Conservation (phyloP, 140 eudicot genomes). For the Erigeron philadelphicus region DNA sequence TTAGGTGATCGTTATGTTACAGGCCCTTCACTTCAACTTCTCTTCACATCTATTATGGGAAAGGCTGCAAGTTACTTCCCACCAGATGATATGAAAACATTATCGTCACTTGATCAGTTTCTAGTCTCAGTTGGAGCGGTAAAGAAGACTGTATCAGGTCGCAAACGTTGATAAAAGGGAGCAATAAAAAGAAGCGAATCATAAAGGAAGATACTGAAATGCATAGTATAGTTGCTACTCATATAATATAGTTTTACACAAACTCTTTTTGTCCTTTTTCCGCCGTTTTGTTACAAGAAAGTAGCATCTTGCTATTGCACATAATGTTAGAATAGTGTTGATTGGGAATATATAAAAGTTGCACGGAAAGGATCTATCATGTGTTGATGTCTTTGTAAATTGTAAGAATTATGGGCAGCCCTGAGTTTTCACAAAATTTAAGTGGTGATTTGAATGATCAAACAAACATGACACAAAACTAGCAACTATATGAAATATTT, state of each 20-base stretch:
- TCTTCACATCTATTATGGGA: slow-evolving; percentile 80
- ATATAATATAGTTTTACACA: slow-evolving; percentile 23
- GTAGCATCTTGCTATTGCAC: slow-evolving; percentile 24
- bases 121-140: slow-evolving; percentile 96
- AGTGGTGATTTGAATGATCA: no score
- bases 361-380: no score
- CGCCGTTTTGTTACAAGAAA: slow-evolving; percentile 2
- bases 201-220: slow-evolving; percentile 19
- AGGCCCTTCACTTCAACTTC: slow-evolving; percentile 75
- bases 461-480: no score
- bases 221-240: slow-evolving; percentile 27
- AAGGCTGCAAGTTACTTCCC: slow-evolving; percentile 94
- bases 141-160: slow-evolving; percentile 92
- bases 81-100: slow-evolving; percentile 97
- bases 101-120: slow-evolving; percentile 92
- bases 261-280: slow-evolving; percentile 8
- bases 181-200: slow-evolving; percentile 9
- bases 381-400: no score
- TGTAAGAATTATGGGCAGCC: no score
- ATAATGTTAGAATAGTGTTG: slow-evolving; percentile 15
- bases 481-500: no score
- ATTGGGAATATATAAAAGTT: not conserved
- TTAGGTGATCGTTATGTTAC: slow-evolving; percentile 80
- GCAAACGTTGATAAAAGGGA: slow-evolving; percentile 36
- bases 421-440: no score